Evolutionary conservation across 148 eudicot genomes (phyloP).

Genomic region (Diospyros lotus): DNA sequence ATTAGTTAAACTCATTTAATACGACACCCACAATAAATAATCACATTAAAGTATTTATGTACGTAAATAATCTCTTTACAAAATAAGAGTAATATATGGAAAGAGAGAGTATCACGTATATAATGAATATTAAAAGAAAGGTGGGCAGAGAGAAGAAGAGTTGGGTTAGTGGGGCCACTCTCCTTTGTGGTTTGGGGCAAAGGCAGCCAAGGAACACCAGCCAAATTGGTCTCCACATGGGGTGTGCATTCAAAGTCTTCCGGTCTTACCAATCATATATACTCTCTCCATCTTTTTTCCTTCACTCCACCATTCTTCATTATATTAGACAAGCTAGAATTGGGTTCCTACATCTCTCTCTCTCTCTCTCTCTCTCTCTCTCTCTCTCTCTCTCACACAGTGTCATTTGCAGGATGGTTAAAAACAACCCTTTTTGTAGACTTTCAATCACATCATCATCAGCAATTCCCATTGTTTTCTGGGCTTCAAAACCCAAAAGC

Average conservation of each 20-base stretch:
- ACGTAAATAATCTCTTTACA: too few species aligned
- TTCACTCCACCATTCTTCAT: not conserved
- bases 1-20: too few species aligned
- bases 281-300: not conserved
- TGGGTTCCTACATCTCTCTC: not conserved
- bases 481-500: slow-evolving; percentile 7
- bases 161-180: slow-evolving; percentile 16
- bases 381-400: too few species aligned
- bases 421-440: not conserved
- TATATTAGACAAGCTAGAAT: not conserved
- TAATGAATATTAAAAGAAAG: slow-evolving; percentile 23
- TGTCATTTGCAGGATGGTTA: not conserved
- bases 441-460: not conserved
- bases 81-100: too few species aligned
- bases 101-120: not conserved
- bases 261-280: slow-evolving; percentile 8
- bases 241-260: slow-evolving; percentile 19
- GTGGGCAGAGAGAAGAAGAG: slow-evolving; percentile 12
- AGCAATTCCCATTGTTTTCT: not conserved
- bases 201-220: slow-evolving; percentile 43
- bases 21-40: too few species aligned
- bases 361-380: too few species aligned
- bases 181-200: slow-evolving; percentile 16
- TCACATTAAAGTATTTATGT: too few species aligned
- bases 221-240: slow-evolving; percentile 63